phyloP scores from a whole-genome alignment of 441 rosid species.

The Adansonia madagascariensis region DNA sequence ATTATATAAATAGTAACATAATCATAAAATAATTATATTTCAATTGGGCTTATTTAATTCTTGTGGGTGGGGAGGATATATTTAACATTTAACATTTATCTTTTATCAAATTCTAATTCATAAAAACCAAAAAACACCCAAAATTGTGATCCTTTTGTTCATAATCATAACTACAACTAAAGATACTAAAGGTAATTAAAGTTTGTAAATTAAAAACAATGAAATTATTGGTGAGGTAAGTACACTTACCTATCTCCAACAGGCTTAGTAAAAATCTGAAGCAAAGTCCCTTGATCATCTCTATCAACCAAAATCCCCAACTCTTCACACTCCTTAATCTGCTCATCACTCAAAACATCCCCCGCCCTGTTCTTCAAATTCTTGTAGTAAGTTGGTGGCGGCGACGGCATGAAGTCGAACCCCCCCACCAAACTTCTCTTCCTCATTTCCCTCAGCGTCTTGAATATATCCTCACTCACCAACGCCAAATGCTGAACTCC shows the following conservation, averaged over 20 bases:
- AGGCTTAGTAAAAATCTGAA: constrained; percentile 94
- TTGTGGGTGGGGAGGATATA: no score
- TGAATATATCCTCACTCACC: constrained; percentile 71
- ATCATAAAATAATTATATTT: neutral
- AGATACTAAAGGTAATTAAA: neutral
- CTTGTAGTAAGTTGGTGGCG: constrained; percentile 81
- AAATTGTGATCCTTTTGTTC: no score
- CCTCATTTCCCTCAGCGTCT: constrained; percentile 83
- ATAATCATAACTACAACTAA: no score
- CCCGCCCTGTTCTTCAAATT: constrained; percentile 81
- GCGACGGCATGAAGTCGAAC: constrained; percentile 88
- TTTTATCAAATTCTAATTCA: no score
- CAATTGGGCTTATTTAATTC: no score
- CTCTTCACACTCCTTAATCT: constrained; percentile 85
- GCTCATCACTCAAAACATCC: constrained; percentile 74
- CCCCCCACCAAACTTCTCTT: constrained; percentile 76
- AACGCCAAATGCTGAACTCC: constrained; percentile 88
- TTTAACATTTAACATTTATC: no score
- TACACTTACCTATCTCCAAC: constrained; percentile 74
- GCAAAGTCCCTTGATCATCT: constrained; percentile 95
- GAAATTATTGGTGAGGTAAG: neutral
- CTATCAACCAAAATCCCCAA: constrained; percentile 88
- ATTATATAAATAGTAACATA: neutral
- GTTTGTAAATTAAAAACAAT: neutral
- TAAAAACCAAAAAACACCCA: no score